These are phyloP conservation scores for Coelastrella sp. DNA, from an alignment of 139 green algal genomes.

Conservation along the genomic window DNA sequence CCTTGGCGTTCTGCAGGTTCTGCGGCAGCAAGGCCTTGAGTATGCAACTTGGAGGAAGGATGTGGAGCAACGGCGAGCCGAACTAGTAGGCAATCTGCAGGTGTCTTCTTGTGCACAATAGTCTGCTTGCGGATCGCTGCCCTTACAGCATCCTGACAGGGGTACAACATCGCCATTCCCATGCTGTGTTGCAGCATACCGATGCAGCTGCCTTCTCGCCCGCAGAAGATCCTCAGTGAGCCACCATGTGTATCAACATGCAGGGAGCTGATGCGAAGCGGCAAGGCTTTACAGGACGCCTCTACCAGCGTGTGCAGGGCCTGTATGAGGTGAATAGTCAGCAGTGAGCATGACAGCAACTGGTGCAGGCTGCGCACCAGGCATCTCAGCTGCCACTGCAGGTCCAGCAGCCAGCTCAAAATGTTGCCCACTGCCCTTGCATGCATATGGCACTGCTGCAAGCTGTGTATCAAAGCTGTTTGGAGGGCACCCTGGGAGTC, in stretches of 20 bases:
- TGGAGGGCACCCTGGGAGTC: too few species aligned
- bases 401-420: too few species aligned
- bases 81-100: not conserved
- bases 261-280: conserved; percentile 21
- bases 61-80: not conserved
- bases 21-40: conserved; percentile 40
- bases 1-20: conserved; percentile 5
- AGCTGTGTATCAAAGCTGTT: too few species aligned
- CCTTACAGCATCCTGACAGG: too few species aligned
- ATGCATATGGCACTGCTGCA: too few species aligned
- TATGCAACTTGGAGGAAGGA: not conserved
- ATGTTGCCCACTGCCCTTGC: too few species aligned
- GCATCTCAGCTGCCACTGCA: too few species aligned
- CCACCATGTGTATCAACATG: not conserved
- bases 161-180: too few species aligned
- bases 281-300: not conserved
- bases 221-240: too few species aligned
- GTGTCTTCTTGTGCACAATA: not conserved
- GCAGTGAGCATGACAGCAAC: not conserved
- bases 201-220: not conserved
- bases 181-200: not conserved
- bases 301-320: conserved; percentile 17
- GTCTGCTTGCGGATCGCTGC: too few species aligned
- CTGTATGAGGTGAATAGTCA: conserved; percentile 27
- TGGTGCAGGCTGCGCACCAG: too few species aligned